Conservation (phyloP, 2,329 filamentous ascomycete genomes). For the Xylariaceae sp. region DNA sequence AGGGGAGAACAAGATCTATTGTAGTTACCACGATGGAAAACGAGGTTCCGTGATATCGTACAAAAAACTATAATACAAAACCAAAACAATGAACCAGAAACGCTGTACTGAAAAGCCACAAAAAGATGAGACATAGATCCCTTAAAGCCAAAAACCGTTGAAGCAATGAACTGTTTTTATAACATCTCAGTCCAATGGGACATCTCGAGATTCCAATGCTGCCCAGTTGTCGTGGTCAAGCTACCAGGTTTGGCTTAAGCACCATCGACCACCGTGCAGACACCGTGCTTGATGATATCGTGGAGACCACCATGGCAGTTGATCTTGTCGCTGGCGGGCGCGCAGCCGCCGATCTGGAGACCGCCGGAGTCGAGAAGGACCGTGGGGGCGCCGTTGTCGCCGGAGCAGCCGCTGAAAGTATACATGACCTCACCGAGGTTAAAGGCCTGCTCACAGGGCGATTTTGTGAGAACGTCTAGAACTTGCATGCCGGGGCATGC, state of each 20-base stretch:
- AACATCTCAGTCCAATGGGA: no score
- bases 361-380: conserved; percentile 24
- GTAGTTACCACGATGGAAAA: no score
- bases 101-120: no score
- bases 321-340: conserved; percentile 20
- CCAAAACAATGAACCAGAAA: no score
- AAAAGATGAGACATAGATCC: neutral
- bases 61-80: no score
- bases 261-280: conserved; percentile 12
- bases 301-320: conserved; percentile 22
- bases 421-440: conserved; percentile 21
- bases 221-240: no score
- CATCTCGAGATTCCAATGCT: no score
- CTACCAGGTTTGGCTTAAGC: no score
- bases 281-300: conserved; percentile 29
- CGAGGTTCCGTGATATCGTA: no score
- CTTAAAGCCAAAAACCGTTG: neutral
- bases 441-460: conserved; percentile 21
- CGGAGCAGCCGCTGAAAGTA: conserved; percentile 23
- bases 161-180: no score
- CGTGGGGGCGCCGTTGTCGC: conserved; percentile 13
- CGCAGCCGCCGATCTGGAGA: conserved; percentile 23
- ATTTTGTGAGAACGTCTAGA: conserved; percentile 17
- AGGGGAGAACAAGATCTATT: no score
- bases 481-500: conserved; percentile 21